A percentile compares a stretch with the other conserved stretches of the same genome.
These are phyloP conservation scores for Artomyces pyxidatus DNA, from an alignment of 768 basidiomycete species.

Conservation along the genomic window DNA sequence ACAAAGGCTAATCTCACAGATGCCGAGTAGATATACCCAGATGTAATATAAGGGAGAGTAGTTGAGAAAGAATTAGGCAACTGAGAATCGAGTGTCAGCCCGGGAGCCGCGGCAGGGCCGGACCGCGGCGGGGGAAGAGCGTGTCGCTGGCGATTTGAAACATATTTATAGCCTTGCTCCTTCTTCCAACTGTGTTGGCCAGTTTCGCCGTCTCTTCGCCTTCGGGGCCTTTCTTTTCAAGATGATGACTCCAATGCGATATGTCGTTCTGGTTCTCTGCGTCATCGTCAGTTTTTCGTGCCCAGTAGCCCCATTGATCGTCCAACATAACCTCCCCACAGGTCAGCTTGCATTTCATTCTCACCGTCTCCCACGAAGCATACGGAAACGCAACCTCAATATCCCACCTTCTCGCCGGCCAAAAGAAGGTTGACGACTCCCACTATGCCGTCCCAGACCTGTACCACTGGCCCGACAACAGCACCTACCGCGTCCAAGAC, in stretches of 20 bases:
- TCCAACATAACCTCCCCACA: constrained; percentile 17
- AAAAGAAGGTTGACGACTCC: constrained; percentile 17
- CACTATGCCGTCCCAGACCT: constrained; percentile 39
- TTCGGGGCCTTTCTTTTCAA: constrained; percentile 10
- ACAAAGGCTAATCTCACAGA: too few relatives aligned
- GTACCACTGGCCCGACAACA: constrained; percentile 22
- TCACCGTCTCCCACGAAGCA: constrained; percentile 41
- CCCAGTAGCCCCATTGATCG: not conserved
- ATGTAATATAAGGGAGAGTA: too few relatives aligned
- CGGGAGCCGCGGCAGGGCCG: too few relatives aligned
- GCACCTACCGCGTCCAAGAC: constrained; percentile 9
- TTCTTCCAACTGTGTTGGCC: not conserved
- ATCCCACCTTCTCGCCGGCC: constrained; percentile 26
- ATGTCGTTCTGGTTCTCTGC: constrained; percentile 36
- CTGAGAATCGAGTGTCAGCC: too few relatives aligned
- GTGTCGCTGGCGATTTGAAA: too few relatives aligned
- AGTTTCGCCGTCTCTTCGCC: not conserved
- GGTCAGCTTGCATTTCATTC: constrained; percentile 50
- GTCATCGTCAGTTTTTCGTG: constrained; percentile 22
- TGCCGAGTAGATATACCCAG: too few relatives aligned
- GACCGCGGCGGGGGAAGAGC: too few relatives aligned
- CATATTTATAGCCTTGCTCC: too few relatives aligned
- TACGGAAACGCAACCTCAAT: constrained; percentile 41
- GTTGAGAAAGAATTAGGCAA: too few relatives aligned
- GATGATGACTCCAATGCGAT: constrained; percentile 58